phyloP scores from a whole-genome alignment of 1,284 basidiomycete genomes.

The Puccinia triticina region DNA sequence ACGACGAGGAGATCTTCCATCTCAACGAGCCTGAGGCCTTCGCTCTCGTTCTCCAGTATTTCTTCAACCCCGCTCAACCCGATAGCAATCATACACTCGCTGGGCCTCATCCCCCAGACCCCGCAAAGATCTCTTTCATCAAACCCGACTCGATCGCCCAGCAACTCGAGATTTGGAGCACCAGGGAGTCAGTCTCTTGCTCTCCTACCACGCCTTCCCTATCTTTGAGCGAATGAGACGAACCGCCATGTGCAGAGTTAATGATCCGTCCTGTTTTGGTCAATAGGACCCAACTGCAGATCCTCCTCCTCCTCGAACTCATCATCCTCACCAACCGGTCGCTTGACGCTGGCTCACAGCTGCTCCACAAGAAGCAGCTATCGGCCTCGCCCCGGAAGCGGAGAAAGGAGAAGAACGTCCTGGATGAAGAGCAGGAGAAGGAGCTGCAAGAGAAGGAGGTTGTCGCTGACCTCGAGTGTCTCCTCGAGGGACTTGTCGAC shows the following conservation, averaged over 20 bases:
- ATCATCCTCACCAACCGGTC: constrained; percentile 32
- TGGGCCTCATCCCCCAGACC: not conserved
- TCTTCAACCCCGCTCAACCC: constrained; percentile 1
- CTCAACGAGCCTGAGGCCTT: constrained; percentile 34
- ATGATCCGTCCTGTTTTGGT: not conserved
- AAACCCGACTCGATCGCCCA: constrained; percentile 28
- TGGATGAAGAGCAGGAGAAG: not conserved
- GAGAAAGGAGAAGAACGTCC: not conserved
- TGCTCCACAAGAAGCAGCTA: constrained; percentile 26
- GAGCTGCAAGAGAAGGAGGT: not conserved
- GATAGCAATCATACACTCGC: not conserved
- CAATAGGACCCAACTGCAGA: constrained; percentile 44
- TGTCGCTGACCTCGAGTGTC: constrained; percentile 25
- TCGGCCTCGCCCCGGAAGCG: constrained; percentile 40
- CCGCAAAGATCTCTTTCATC: constrained; percentile 20
- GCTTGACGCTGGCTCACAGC: not conserved
- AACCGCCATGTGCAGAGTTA: not conserved
- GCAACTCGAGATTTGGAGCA: constrained; percentile 32
- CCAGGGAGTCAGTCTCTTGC: constrained; percentile 29
- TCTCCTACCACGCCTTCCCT: not conserved
- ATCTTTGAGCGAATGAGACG: not conserved
- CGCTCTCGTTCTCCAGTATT: not conserved
- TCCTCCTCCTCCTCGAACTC: constrained; percentile 38
- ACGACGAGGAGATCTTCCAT: constrained; percentile 43
- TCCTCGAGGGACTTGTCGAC: constrained; percentile 44